These are phyloP conservation scores for Phytopythium chamaehyphon DNA, from an alignment of 352 stramenopile genomes.

Conservation along the genomic window DNA sequence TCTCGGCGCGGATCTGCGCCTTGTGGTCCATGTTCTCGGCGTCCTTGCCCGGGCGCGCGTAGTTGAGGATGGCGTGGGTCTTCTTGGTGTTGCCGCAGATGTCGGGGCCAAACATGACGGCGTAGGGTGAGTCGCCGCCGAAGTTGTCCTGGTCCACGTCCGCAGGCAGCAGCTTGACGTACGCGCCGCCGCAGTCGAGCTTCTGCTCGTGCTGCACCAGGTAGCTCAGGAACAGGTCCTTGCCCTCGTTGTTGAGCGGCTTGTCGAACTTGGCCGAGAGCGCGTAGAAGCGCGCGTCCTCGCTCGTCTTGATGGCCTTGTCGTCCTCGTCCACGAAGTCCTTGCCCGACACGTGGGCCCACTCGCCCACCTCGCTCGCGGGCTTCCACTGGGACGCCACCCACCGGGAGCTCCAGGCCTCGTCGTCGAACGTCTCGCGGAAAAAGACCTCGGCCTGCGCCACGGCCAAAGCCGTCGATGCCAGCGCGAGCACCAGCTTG, in stretches of 20 bases:
- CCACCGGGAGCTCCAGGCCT: slow-evolving; percentile 64
- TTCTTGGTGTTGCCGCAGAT: slow-evolving; percentile 96
- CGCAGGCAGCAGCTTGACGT: slow-evolving; percentile 98
- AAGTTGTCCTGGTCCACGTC: slow-evolving; percentile 92
- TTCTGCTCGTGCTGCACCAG: slow-evolving; percentile 98
- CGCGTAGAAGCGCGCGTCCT: slow-evolving; percentile 98
- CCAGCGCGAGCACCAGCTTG: slow-evolving; percentile 55
- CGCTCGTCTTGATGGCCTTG: slow-evolving; percentile 93
- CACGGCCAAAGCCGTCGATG: slow-evolving; percentile 42
- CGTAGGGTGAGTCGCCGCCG: slow-evolving; percentile 93
- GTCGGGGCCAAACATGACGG: slow-evolving; percentile 99
- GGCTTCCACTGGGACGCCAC: slow-evolving; percentile 96
- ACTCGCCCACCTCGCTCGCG: slow-evolving; percentile 91
- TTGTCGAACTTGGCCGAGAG: slow-evolving; percentile 91
- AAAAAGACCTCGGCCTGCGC: slow-evolving; percentile 87
- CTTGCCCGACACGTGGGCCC: slow-evolving; percentile 92
- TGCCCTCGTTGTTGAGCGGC: slow-evolving; percentile 87
- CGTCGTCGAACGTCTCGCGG: slow-evolving; percentile 93
- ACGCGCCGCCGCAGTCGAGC: slow-evolving; percentile 98
- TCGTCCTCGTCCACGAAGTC: slow-evolving; percentile 87
- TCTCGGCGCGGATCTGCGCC: slow-evolving; percentile 72
- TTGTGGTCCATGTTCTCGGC: slow-evolving; percentile 91
- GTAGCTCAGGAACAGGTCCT: slow-evolving; percentile 95
- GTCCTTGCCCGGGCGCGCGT: slow-evolving; percentile 94
- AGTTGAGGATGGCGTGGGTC: slow-evolving; percentile 99